Percentiles rank a stretch among this genome's conserved stretches.
Conservation (phyloP, 73 alveolate species). For the Breviolum minutum region DNA sequence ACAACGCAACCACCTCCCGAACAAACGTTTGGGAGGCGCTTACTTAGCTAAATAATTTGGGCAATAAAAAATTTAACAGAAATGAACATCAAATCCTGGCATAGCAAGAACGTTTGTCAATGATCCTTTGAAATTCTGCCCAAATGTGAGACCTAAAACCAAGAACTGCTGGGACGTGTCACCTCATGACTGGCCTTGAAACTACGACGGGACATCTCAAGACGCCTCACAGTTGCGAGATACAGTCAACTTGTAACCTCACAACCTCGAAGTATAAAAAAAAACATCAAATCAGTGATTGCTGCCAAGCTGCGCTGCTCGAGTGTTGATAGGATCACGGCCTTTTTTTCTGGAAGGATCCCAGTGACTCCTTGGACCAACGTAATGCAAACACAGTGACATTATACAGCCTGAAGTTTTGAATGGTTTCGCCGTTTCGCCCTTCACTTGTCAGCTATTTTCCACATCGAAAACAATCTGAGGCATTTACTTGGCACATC, state of each 20-base stretch:
- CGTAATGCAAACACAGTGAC: too few relatives aligned
- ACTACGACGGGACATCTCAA: conserved; percentile 34
- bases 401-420: background rate
- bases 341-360: conserved; percentile 36
- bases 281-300: too few relatives aligned
- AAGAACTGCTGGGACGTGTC: conserved; percentile 15
- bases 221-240: background rate
- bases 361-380: conserved; percentile 91
- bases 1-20: background rate
- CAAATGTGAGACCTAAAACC: conserved; percentile 30
- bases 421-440: background rate
- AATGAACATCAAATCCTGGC: background rate
- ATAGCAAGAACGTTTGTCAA: background rate
- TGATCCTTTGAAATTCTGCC: background rate
- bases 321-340: conserved; percentile 6
- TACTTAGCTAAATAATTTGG: background rate
- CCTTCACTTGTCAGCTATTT: background rate
- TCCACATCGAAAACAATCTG: background rate
- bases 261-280: too few relatives aligned
- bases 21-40: background rate
- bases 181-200: conserved; percentile 18
- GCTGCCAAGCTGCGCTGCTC: conserved; percentile 38
- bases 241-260: too few relatives aligned
- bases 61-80: background rate
- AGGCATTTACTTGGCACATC: conserved; percentile 69